Conservation (phyloP, 208 protist species). For the Trypanosoma cruzi region DNA sequence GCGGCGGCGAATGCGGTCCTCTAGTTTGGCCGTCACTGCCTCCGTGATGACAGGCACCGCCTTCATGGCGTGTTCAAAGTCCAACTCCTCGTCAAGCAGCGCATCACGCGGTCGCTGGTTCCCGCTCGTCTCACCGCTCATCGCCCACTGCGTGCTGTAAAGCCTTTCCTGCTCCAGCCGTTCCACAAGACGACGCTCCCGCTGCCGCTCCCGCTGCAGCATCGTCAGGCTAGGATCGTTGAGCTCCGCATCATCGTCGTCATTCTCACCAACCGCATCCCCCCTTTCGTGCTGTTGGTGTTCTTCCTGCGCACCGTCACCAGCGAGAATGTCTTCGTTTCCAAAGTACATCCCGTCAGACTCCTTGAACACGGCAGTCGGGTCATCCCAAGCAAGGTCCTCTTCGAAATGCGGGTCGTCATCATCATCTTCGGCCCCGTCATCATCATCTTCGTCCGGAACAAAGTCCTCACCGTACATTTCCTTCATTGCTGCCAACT, state of each 20-base stretch:
- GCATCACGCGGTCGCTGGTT: conserved; percentile 81
- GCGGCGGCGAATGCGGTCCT: conserved; percentile 89
- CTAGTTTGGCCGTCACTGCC: conserved; percentile 78
- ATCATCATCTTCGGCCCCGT: conserved; percentile 31
- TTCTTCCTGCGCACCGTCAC: conserved; percentile 7
- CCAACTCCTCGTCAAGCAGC: conserved; percentile 81
- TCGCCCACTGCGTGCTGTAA: conserved; percentile 79
- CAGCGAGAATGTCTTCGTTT: conserved; percentile 47
- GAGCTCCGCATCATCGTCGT: conserved; percentile 71
- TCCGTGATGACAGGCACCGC: conserved; percentile 86
- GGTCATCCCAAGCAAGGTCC: conserved; percentile 65
- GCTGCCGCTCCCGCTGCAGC: conserved; percentile 72
- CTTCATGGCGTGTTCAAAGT: conserved; percentile 92
- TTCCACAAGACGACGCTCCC: conserved; percentile 63
- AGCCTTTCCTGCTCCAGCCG: conserved; percentile 82
- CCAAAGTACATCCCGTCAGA: conserved; percentile 46
- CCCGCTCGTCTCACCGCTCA: conserved; percentile 80
- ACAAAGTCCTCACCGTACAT: conserved; percentile 90
- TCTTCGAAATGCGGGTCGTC: conserved; percentile 61
- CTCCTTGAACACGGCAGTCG: conserved; percentile 40
- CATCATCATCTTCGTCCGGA: conserved; percentile 56
- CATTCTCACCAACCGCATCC: conserved; percentile 30
- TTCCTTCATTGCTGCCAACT: conserved; percentile 77
- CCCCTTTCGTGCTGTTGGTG: background rate
- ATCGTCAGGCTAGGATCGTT: conserved; percentile 64